phyloP scores from a whole-genome alignment of 306 rosid genomes.

The Prinsepia uniflora region DNA sequence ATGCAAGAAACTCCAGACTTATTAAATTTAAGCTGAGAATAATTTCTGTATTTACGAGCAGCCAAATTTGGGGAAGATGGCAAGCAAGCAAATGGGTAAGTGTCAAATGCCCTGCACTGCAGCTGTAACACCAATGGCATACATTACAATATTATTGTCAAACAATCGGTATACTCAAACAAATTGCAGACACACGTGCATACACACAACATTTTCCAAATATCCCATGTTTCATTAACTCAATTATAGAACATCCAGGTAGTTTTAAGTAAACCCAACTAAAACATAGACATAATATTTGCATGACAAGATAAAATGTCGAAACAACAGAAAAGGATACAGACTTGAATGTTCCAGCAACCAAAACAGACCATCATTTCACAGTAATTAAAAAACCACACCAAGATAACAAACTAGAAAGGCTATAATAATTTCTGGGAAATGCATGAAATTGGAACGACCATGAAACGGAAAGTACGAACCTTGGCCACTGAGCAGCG shows the following conservation, averaged over 20 bases:
- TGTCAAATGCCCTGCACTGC: constrained; percentile 51
- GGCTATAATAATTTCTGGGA: background rate
- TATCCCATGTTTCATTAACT: background rate
- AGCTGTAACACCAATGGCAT: constrained; percentile 36
- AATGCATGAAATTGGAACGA: background rate
- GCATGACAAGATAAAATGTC: background rate
- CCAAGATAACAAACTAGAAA: background rate
- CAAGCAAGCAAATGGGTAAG: constrained; percentile 23
- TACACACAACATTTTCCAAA: background rate
- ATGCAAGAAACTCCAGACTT: constrained; percentile 28
- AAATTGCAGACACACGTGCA: background rate
- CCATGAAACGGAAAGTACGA: background rate
- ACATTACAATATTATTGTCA: background rate
- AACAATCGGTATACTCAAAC: background rate
- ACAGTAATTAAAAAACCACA: background rate
- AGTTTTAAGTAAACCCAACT: background rate
- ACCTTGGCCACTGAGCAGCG: constrained; percentile 53
- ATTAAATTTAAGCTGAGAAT: constrained; percentile 34
- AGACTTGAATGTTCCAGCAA: background rate
- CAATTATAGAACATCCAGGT: background rate
- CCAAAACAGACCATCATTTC: background rate
- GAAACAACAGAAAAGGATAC: background rate
- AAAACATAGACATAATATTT: background rate
- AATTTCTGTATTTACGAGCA: constrained; percentile 23
- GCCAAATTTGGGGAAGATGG: constrained; percentile 28